phyloP scores from a whole-genome alignment of 2,329 filamentous ascomycete species.

The Graphilbum fragrans region DNA sequence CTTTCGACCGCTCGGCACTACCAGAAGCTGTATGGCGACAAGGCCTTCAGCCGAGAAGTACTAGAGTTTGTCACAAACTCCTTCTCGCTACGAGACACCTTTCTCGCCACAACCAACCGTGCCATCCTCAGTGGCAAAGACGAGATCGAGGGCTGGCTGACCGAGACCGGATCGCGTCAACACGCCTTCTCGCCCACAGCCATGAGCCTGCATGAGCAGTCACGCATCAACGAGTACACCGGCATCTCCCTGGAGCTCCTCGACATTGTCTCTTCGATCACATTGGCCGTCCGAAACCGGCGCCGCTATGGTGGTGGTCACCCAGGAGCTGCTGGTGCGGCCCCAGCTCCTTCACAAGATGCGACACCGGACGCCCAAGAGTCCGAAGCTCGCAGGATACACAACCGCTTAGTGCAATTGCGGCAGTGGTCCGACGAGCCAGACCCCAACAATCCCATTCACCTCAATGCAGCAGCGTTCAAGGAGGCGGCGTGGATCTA shows the following conservation, averaged over 20 bases:
- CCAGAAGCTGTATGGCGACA: neutral
- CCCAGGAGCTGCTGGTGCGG: too few species aligned
- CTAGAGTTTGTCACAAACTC: conserved; percentile 2
- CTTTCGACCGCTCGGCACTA: neutral
- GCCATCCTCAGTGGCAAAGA: neutral
- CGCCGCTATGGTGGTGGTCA: too few species aligned
- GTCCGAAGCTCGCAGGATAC: neutral
- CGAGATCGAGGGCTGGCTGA: neutral
- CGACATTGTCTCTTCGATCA: conserved; percentile 1
- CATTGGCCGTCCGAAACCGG: neutral
- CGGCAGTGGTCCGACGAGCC: conserved; percentile 3
- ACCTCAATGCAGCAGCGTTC: conserved; percentile 1
- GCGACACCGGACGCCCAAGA: neutral
- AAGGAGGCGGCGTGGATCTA: conserved; percentile 3
- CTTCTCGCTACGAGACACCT: neutral
- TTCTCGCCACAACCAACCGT: neutral
- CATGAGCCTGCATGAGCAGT: neutral
- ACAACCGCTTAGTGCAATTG: neutral
- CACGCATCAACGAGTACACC: conserved; percentile 1
- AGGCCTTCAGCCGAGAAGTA: conserved; percentile 2
- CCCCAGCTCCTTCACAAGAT: too few species aligned
- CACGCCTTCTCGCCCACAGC: neutral
- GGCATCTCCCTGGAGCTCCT: conserved; percentile 2
- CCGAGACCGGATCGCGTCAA: neutral
- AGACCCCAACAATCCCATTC: neutral